Base-by-base conservation (phyloP, 225 moss, liverwort and hornwort species). In the Physcomitrium patens region DNA sequence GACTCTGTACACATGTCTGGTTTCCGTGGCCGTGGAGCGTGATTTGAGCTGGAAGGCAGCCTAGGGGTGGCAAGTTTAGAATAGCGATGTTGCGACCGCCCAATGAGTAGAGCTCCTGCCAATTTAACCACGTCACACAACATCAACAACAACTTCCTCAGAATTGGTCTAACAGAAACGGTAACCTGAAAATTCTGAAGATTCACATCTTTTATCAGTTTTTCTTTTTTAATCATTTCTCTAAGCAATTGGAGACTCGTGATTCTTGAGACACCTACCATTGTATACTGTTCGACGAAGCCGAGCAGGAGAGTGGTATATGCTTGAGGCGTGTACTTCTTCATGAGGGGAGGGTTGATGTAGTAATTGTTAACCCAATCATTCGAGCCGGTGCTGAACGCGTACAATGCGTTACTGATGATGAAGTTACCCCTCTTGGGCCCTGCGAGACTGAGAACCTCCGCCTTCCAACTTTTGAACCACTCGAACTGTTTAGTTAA, bases 281-380 rank as follows among this genome's bases (percentile, higher is more conserved):
- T 4, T 0, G 84, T 9, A 59, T 80, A 78, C 26, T 70, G 74
- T 45, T 68, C 47, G 1, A 84, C 44, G 37, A 63, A n/a, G 3
- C 0, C 43, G 15, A 76, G 7, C 6, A 93, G 78, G 42, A 88
- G 26, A 0, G 84, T 66, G 5, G 28, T 69, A 67, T 79, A 96
- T 55, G 77, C 11, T 18, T 76, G 62, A 1, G 69, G 0, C 0
- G 70, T 7, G 70, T 89, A 93, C 3, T 78, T 0, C 0, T 66
- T 16, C 79, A 78, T 74, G 51, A 86, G 82, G 0, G 8, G 0
- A 0, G 44, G 76, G 72, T 85, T 87, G 43, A 89, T 0, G 49
- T 81, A 90, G 31, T 94, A 96, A 23, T 91, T 92, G 86, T 89
- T 91, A 60, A 92, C 83, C 76, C 80, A 96, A 73, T 96, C 96